Conservation (phyloP, 768 basidiomycete genomes). For the Terana coerulea region DNA sequence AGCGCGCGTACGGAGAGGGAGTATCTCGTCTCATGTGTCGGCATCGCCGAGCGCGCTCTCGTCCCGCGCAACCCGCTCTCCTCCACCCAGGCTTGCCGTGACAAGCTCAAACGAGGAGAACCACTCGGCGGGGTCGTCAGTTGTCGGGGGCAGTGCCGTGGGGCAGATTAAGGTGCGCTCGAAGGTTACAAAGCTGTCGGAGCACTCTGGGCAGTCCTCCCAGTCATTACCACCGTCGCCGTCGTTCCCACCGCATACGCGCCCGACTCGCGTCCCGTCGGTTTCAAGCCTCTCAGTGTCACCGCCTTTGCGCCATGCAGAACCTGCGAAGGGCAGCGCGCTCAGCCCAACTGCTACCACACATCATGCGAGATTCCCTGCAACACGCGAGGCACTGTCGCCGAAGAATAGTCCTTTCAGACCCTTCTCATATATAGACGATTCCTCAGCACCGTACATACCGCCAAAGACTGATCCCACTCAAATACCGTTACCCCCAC, state of each 20-base stretch:
- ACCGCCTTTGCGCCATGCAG: conserved; percentile 18
- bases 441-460: conserved; percentile 22
- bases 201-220: conserved; percentile 24
- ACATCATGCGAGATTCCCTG: conserved; percentile 20
- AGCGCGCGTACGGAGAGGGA: conserved; percentile 21
- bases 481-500: conserved; percentile 57
- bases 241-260: conserved; percentile 21
- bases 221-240: conserved; percentile 16
- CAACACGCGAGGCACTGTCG: conserved; percentile 17
- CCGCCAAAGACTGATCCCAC: conserved; percentile 39
- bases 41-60: not conserved
- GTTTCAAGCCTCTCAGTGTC: conserved; percentile 27
- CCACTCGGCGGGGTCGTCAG: not conserved
- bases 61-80: conserved; percentile 13
- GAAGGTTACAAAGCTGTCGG: conserved; percentile 52
- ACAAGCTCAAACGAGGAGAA: conserved; percentile 19
- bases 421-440: conserved; percentile 20
- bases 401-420: conserved; percentile 18
- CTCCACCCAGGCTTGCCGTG: conserved; percentile 13
- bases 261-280: conserved; percentile 28
- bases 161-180: conserved; percentile 46
- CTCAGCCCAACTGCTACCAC: conserved; percentile 17
- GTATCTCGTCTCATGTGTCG: conserved; percentile 24
- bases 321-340: conserved; percentile 11
- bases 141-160: not conserved